phyloP scores from a whole-genome alignment of 1,284 basidiomycete species.

The Heterobasidion annosum region DNA sequence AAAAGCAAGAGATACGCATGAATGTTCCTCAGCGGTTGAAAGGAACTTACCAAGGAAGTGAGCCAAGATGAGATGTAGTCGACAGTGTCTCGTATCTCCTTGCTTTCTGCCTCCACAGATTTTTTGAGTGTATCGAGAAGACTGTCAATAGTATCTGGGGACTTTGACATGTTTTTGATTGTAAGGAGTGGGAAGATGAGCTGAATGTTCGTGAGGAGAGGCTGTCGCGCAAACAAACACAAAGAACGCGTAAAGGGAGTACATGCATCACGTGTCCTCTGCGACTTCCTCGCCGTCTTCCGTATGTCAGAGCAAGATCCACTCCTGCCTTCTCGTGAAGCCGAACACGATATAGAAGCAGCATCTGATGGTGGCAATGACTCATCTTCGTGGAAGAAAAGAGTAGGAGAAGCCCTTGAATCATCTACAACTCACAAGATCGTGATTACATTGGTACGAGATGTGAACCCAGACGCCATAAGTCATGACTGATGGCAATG shows the following conservation, averaged over 20 bases:
- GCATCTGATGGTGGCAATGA: slow-evolving; percentile 5
- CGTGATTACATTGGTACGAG: slow-evolving; percentile 53
- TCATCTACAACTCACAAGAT: slow-evolving; percentile 42
- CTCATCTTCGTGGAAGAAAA: slow-evolving; percentile 21
- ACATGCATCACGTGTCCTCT: not conserved
- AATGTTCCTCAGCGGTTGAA: not conserved
- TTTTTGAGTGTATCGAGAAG: slow-evolving; percentile 1
- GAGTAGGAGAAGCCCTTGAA: slow-evolving; percentile 42
- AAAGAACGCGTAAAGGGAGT: not conserved
- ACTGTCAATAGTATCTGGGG: no score
- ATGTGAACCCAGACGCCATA: not conserved
- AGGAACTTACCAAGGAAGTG: slow-evolving; percentile 5
- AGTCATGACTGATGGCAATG: slow-evolving; percentile 5
- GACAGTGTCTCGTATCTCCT: slow-evolving; percentile 8
- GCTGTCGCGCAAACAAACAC: no score
- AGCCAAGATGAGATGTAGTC: slow-evolving; percentile 7
- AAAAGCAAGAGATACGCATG: not conserved
- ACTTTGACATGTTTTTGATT: no score
- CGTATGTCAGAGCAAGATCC: slow-evolving; percentile 46
- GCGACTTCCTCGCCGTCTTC: not conserved
- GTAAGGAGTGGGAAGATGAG: no score
- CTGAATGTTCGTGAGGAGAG: no score
- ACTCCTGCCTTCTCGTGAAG: slow-evolving; percentile 31
- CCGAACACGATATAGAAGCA: slow-evolving; percentile 14
- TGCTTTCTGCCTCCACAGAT: slow-evolving; percentile 9